Evolutionary conservation across 140 eudicot species (phyloP).

Genomic region (Cichorium intybus): DNA sequence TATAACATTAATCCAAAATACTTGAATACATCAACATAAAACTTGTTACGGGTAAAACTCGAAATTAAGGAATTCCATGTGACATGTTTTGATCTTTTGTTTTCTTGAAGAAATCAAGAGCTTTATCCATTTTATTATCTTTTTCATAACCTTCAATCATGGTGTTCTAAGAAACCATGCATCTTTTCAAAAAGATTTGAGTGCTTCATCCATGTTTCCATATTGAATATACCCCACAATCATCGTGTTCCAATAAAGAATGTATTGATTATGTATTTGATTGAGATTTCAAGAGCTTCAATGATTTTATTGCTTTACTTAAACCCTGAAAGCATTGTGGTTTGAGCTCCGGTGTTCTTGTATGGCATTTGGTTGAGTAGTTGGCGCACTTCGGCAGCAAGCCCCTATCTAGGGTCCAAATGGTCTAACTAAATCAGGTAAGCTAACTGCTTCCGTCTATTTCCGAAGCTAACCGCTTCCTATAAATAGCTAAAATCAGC

Average conservation of each 20-base stretch:
- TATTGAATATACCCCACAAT: conserved; percentile 51
- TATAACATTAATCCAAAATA: conserved; percentile 33
- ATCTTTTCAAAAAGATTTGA: conserved; percentile 30
- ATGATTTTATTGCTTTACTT: conserved; percentile 26
- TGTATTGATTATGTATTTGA: conserved; percentile 32
- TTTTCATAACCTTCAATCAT: conserved; percentile 55
- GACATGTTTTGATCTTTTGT: conserved; percentile 49
- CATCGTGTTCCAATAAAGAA: conserved; percentile 64
- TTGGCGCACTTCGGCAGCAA: no score
- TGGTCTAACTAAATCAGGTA: no score
- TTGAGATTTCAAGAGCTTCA: conserved; percentile 46
- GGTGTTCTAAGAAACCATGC: conserved; percentile 53
- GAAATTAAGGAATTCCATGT: conserved; percentile 72
- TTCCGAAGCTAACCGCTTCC: no score
- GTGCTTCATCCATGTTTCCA: conserved; percentile 52
- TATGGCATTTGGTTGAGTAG: conserved; percentile 45
- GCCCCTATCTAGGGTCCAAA: no score
- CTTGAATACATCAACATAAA: conserved; percentile 37
- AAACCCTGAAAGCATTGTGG: conserved; percentile 57
- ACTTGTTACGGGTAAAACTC: conserved; percentile 52
- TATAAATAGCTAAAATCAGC: no score
- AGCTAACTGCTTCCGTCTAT: no score
- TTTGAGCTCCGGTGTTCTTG: conserved; percentile 55
- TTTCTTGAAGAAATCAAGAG: conserved; percentile 42
- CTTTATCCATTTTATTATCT: conserved; percentile 48